A percentile compares a stretch with the other conserved stretches of the same genome.
phyloP scores from a whole-genome alignment of 2,329 filamentous ascomycete species.

The Albophoma yamanashiensis region DNA sequence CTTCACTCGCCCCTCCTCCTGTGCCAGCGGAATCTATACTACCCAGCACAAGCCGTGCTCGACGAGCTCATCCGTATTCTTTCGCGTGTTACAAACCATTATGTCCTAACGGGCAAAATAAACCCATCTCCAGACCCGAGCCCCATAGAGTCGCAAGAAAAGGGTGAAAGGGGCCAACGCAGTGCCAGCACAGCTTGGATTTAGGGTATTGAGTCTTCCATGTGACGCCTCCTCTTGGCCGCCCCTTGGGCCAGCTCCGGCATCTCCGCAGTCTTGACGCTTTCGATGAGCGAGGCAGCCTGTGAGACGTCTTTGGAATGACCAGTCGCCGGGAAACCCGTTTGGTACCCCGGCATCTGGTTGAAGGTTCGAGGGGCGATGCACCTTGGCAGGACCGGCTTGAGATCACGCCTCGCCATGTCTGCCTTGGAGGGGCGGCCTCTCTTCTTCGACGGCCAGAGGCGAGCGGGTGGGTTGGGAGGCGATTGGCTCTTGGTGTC shows the following conservation, averaged over 20 bases:
- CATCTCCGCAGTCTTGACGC: neutral
- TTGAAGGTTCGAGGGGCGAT: conserved; percentile 18
- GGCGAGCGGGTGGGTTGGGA: neutral
- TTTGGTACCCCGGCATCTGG: conserved; percentile 3
- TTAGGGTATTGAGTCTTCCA: neutral
- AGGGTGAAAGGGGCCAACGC: neutral
- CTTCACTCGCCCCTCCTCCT: neutral
- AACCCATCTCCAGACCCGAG: neutral
- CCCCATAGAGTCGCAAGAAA: too few relatives aligned
- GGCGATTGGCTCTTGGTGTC: neutral
- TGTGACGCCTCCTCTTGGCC: conserved; percentile 2
- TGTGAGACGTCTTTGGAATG: neutral
- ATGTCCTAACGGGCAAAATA: neutral
- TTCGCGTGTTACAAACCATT: neutral
- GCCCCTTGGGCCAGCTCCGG: neutral
- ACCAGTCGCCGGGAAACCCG: conserved; percentile 6
- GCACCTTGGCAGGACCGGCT: conserved; percentile 20
- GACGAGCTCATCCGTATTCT: neutral
- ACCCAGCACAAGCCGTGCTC: neutral
- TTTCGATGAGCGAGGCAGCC: neutral
- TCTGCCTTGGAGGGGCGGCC: conserved; percentile 35
- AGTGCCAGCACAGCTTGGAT: neutral
- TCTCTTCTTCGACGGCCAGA: conserved; percentile 25
- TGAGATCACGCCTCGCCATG: conserved; percentile 21
- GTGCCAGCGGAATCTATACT: neutral